A percentile compares a stretch with the other conserved stretches of the same genome.
These are phyloP conservation scores for Xerocomellus chrysenteron DNA, from an alignment of 768 basidiomycete species.

Conservation along the genomic window DNA sequence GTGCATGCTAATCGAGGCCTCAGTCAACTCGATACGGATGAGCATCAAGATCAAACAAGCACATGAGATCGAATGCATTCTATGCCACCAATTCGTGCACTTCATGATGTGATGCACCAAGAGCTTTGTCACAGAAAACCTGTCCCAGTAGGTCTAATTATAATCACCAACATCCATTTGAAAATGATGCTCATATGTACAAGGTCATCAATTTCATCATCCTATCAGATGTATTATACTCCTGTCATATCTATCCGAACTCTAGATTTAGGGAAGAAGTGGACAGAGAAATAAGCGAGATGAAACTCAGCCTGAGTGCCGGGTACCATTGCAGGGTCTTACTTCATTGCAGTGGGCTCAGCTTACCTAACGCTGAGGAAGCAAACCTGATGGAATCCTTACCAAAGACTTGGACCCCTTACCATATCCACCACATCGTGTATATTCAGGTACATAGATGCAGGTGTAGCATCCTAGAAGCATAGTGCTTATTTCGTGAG, in stretches of 20 bases:
- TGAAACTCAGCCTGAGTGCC: constrained; percentile 97
- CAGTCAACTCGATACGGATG: constrained; percentile 94
- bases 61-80: constrained; percentile 95
- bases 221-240: constrained; percentile 28
- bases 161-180: constrained; percentile 94
- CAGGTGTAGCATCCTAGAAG: constrained; percentile 17
- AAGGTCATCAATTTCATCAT: constrained; percentile 99
- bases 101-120: constrained; percentile 99
- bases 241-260: not conserved
- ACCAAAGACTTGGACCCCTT: constrained; percentile 5
- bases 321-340: constrained; percentile 96
- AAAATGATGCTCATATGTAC: constrained; percentile 99
- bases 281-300: constrained; percentile 98
- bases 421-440: constrained; percentile 13
- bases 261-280: constrained; percentile 97
- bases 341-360: constrained; percentile 77
- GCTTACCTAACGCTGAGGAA: not conserved
- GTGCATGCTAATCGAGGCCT: constrained; percentile 94
- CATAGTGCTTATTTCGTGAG: constrained; percentile 3
- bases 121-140: constrained; percentile 95
- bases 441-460: constrained; percentile 1
- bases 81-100: constrained; percentile 97
- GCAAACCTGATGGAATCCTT: constrained; percentile 6
- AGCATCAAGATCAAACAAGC: constrained; percentile 99
- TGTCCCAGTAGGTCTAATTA: constrained; percentile 59